Percentiles rank a stretch among this genome's conserved stretches.
phyloP scores from a whole-genome alignment of 768 basidiomycete species.

The Termitomyces titanicus region DNA sequence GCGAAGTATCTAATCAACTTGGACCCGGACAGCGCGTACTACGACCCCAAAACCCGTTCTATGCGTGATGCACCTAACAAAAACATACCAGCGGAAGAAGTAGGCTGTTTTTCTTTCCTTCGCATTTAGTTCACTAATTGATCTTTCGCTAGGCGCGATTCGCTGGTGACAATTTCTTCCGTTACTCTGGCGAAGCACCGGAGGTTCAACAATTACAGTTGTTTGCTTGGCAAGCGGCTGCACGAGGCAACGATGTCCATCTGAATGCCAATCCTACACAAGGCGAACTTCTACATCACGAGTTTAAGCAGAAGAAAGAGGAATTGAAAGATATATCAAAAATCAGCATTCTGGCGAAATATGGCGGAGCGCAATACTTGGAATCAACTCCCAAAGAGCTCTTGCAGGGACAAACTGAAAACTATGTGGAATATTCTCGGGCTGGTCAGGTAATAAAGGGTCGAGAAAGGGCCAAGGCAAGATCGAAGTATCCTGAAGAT shows the following conservation, averaged over 20 bases:
- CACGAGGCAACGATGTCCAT: conserved; percentile 92
- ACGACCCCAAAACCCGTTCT: conserved; percentile 98
- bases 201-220: conserved; percentile 90
- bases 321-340: conserved; percentile 85
- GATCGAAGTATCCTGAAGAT: conserved; percentile 96
- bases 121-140: conserved; percentile 1
- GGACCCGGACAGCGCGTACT: conserved; percentile 94
- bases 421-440: conserved; percentile 96
- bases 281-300: conserved; percentile 85
- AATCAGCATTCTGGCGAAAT: conserved; percentile 85
- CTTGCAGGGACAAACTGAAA: conserved; percentile 92
- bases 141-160: conserved; percentile 62
- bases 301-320: conserved; percentile 92
- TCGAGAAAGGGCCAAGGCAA: conserved; percentile 79
- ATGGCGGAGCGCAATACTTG: conserved; percentile 92
- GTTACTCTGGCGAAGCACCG: conserved; percentile 88
- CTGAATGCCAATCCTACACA: conserved; percentile 96
- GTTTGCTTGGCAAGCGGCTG: conserved; percentile 96
- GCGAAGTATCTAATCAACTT: conserved; percentile 98
- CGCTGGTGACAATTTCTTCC: conserved; percentile 95
- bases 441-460: conserved; percentile 91
- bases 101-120: conserved; percentile 33
- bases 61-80: conserved; percentile 95
- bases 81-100: conserved; percentile 82
- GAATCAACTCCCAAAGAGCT: conserved; percentile 89